These are phyloP conservation scores for Wickerhamomyces chaumierensis DNA, from an alignment of 805 yeast genomes.

Conservation along the genomic window DNA sequence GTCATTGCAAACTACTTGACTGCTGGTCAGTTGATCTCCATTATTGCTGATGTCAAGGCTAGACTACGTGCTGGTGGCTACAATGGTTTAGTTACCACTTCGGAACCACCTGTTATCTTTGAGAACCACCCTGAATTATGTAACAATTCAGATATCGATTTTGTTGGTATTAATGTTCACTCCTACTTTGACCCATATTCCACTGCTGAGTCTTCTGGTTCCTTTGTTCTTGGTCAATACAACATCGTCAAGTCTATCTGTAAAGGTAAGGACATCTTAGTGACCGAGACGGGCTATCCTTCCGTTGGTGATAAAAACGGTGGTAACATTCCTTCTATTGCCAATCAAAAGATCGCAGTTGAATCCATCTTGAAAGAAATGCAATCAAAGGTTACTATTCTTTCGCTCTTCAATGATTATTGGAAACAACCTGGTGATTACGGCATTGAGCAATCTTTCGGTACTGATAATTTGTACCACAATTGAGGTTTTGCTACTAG, in stretches of 20 bases:
- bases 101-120: conserved; percentile 82
- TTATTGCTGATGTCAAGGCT: conserved; percentile 53
- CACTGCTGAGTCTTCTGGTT: conserved; percentile 59
- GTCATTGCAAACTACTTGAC: conserved; percentile 50
- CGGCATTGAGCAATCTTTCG: conserved; percentile 82
- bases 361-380: conserved; percentile 45
- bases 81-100: conserved; percentile 64
- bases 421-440: conserved; percentile 84
- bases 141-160: conserved; percentile 55
- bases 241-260: conserved; percentile 44
- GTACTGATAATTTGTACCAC: conserved; percentile 31
- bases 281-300: conserved; percentile 90
- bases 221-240: conserved; percentile 56
- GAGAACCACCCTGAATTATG: conserved; percentile 58
- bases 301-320: conserved; percentile 65
- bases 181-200: conserved; percentile 64
- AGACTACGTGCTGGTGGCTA: conserved; percentile 60
- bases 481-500: no score
- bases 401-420: conserved; percentile 72
- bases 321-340: conserved; percentile 54
- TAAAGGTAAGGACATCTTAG: conserved; percentile 36
- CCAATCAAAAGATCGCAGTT: conserved; percentile 65
- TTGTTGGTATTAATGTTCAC: conserved; percentile 80
- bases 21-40: conserved; percentile 48
- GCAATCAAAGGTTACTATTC: conserved; percentile 52